Conservation (phyloP, 148 eudicot genomes). For the Euryodendron excelsum region DNA sequence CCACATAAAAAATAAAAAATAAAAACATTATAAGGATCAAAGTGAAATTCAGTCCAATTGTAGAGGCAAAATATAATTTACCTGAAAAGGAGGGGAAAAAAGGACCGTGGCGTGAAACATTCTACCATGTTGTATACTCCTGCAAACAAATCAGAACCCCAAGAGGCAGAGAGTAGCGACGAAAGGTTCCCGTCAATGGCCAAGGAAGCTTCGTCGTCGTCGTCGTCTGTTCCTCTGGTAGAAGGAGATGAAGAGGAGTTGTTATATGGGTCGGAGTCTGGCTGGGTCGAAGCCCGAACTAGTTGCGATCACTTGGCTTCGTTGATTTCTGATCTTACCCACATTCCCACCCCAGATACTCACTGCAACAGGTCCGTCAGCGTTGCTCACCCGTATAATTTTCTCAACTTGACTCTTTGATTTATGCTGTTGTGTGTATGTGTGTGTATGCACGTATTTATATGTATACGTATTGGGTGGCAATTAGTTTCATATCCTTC, state of each 20-base stretch:
- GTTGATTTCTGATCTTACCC: constrained; percentile 16
- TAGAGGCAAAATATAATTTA: no score
- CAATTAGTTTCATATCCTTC: background rate
- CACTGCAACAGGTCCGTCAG: constrained; percentile 9
- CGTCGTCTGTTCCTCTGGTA: background rate
- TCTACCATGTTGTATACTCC: no score
- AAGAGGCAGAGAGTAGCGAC: no score
- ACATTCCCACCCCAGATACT: constrained; percentile 24
- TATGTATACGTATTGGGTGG: background rate
- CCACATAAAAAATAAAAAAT: no score
- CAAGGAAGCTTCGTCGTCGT: constrained; percentile 4
- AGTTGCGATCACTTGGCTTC: constrained; percentile 20
- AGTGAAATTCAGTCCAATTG: no score
- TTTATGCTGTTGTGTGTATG: background rate
- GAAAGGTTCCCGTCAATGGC: no score
- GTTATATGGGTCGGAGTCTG: constrained; percentile 20
- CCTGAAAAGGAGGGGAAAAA: no score
- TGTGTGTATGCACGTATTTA: background rate
- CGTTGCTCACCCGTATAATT: no score
- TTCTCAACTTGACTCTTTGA: background rate
- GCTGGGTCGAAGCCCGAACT: constrained; percentile 28
- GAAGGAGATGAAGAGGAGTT: constrained; percentile 11
- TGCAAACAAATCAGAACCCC: no score
- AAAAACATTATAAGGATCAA: no score
- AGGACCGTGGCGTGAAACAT: no score